These are phyloP conservation scores for Fusarium scirpi DNA, from an alignment of 2,329 filamentous ascomycete genomes.

Conservation along the genomic window DNA sequence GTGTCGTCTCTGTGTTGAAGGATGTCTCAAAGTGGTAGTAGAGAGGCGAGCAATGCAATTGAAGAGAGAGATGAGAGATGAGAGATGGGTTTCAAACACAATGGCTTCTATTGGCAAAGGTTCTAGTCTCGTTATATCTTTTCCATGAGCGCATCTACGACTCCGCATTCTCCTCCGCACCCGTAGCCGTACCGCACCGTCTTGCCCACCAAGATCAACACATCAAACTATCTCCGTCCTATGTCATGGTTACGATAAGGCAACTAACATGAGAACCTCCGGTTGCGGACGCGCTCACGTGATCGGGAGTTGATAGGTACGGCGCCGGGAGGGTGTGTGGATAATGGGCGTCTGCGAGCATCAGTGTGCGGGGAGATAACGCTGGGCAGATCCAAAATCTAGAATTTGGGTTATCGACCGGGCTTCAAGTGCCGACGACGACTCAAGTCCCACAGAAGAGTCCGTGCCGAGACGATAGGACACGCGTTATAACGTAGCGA, in stretches of 20 bases:
- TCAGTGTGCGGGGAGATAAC: conserved; percentile 33
- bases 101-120: conserved; percentile 33
- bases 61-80: background rate
- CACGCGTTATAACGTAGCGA: conserved; percentile 19
- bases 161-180: conserved; percentile 25
- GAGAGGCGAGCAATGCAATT: background rate
- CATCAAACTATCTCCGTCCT: conserved; percentile 16
- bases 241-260: conserved; percentile 40
- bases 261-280: conserved; percentile 36
- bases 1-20: background rate
- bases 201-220: conserved; percentile 6
- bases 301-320: conserved; percentile 21
- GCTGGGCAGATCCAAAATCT: conserved; percentile 9
- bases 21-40: background rate
- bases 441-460: conserved; percentile 2
- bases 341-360: conserved; percentile 8
- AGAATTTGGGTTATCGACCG: conserved; percentile 25
- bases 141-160: conserved; percentile 8
- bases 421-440: conserved; percentile 34
- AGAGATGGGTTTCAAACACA: conserved; percentile 24
- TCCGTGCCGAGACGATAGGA: conserved; percentile 31
- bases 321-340: conserved; percentile 28
- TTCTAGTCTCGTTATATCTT: conserved; percentile 36
- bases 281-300: conserved; percentile 41
- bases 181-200: background rate